These are phyloP conservation scores for Quercus parvula DNA, from an alignment of 306 rosid species.

Conservation along the genomic window DNA sequence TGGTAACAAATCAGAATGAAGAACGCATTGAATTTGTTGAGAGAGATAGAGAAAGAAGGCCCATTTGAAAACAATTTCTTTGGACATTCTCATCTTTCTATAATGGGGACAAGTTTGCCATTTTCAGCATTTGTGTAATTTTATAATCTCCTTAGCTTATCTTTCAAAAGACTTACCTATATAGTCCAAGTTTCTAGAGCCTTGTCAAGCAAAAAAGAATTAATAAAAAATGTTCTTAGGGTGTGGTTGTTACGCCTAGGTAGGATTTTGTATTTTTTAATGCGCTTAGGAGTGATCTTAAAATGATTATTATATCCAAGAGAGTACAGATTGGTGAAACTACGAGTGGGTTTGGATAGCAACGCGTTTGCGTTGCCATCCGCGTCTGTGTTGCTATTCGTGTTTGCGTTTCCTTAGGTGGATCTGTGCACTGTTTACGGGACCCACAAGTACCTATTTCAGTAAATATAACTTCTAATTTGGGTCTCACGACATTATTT, in stretches of 20 bases:
- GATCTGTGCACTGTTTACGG: fast-evolving
- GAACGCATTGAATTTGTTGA: neutral
- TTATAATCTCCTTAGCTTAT: neutral
- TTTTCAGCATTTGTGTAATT: neutral
- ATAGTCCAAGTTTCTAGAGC: neutral
- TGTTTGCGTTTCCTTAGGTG: too few species aligned
- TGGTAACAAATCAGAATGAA: neutral
- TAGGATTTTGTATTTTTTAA: constrained; percentile 4
- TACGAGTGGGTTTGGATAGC: neutral
- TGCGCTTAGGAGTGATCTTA: neutral
- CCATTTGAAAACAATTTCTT: neutral
- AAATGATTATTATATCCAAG: neutral
- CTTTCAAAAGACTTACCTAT: neutral
- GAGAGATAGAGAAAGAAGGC: neutral
- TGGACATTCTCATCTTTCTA: constrained; percentile 11
- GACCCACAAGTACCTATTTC: too few species aligned
- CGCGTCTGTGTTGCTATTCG: too few species aligned
- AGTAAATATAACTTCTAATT: fast-evolving
- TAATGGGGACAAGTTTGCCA: constrained; percentile 4
- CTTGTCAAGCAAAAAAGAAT: neutral
- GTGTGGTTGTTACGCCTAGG: constrained; percentile 17
- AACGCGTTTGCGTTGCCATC: too few species aligned
- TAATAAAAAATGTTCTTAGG: neutral
- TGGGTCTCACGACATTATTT: fast-evolving
- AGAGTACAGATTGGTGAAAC: neutral